Conservation (phyloP, 352 stramenopile species). For the Stramenopiles sp. region DNA sequence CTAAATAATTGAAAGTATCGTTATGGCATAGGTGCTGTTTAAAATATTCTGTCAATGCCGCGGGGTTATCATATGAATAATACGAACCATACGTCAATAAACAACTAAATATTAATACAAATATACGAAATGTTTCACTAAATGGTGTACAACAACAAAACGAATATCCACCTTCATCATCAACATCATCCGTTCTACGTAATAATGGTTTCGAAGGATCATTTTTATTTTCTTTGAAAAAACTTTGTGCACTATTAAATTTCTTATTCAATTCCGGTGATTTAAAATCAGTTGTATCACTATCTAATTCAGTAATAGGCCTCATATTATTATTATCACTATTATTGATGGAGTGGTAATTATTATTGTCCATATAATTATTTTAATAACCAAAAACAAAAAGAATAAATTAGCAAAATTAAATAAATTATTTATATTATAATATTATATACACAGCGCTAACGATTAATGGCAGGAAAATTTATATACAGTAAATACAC, state of each 20-base stretch:
- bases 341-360: too few relatives aligned
- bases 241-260: background rate
- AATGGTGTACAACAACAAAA: background rate
- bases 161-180: background rate
- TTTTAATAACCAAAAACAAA: too few relatives aligned
- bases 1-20: constrained; percentile 55
- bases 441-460: too few relatives aligned
- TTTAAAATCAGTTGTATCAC: too few relatives aligned
- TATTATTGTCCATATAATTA: too few relatives aligned
- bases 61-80: constrained; percentile 67
- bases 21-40: constrained; percentile 20
- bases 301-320: too few relatives aligned
- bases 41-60: constrained; percentile 27
- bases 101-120: background rate
- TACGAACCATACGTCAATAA: constrained; percentile 22
- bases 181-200: background rate
- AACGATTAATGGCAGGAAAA: too few relatives aligned
- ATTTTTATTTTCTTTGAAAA: background rate
- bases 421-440: too few relatives aligned
- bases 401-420: too few relatives aligned
- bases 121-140: background rate
- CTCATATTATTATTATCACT: too few relatives aligned
- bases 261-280: too few relatives aligned
- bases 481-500: too few relatives aligned
- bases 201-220: background rate